Evolutionary conservation across 768 basidiomycete genomes (phyloP), one percentile per base, ranked within the genome.

Genomic region (Russula sp.): DNA sequence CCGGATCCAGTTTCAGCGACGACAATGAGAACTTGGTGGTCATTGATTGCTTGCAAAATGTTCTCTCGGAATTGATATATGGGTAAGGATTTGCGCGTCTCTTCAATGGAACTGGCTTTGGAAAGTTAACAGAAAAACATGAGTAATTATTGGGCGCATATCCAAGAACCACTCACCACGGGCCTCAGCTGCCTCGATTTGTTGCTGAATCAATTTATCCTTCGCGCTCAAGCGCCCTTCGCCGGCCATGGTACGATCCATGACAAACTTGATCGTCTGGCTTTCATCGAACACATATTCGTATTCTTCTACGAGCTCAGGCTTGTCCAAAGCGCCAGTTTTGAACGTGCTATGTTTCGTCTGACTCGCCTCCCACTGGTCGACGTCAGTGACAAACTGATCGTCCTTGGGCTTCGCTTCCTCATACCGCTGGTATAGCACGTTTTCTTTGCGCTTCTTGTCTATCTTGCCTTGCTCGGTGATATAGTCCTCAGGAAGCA

Each of bases 381-480:
- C 97, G 60, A 98, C 84, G 70, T 99, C 97, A 1, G 96, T 98
- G 3, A 92, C 85, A 73, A 98, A 98, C 69, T 95, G 88, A 72
- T 94, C 94, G 64, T 93, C 93, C 72, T 92, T 90, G 0, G 86
- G 88, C 72, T 89, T 91, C 9, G 88, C 88, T 57, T 99, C 97
- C 70, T 97, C 91, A 71, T 99, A 98, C 44, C 97, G 92, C 69
- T 89, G 83, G 73, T 97, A 98, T 56, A 99, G 74, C 0, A 89
- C 94, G 67, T 88, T 88, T 72, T 94, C 85, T 72, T 97, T 94
- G 76, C 91, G 93, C 80, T 97, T 94, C 76, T 86, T 89, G 81
- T 98, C 95, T 64, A 99, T 94, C 76, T 95, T 97, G 34, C 97
- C 97, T 73, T 98, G 94, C 70, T 96, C 96, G 0, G 97, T 99